Conservation (phyloP, 257 asterid genomes). For the Solanum pennellii region DNA sequence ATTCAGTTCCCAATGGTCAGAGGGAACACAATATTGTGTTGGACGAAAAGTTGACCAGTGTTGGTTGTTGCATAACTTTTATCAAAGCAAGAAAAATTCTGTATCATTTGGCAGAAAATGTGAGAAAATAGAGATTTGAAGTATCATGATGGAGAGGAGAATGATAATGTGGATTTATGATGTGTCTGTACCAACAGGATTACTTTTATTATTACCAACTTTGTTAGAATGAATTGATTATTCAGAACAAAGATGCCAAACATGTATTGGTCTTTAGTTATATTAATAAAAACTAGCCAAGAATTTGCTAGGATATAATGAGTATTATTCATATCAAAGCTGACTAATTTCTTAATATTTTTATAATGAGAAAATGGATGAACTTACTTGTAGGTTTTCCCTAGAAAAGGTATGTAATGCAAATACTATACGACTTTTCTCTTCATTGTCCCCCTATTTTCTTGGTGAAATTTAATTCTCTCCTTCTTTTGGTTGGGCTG, state of each 20-base stretch:
- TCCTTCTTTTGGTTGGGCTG: slow-evolving; percentile 13
- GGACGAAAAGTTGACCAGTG: neutral
- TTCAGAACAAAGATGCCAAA: neutral
- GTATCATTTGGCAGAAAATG: neutral
- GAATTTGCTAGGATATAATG: neutral
- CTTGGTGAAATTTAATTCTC: neutral
- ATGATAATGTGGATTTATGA: neutral
- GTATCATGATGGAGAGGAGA: neutral
- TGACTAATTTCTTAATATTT: neutral
- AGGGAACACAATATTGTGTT: neutral
- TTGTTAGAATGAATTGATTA: neutral
- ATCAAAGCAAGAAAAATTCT: neutral
- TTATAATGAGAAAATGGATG: neutral
- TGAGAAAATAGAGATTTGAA: neutral
- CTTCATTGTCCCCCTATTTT: neutral
- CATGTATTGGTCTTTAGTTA: neutral
- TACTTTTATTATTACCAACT: neutral
- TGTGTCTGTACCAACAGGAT: neutral
- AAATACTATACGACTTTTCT: neutral
- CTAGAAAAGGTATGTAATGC: neutral
- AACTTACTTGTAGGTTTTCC: neutral
- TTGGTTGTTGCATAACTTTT: neutral
- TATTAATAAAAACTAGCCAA: neutral
- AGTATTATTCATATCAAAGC: neutral
- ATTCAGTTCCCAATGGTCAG: neutral